Evolutionary conservation across 2,329 filamentous ascomycete genomes (phyloP).

Genomic region (Paraphoma sp.): DNA sequence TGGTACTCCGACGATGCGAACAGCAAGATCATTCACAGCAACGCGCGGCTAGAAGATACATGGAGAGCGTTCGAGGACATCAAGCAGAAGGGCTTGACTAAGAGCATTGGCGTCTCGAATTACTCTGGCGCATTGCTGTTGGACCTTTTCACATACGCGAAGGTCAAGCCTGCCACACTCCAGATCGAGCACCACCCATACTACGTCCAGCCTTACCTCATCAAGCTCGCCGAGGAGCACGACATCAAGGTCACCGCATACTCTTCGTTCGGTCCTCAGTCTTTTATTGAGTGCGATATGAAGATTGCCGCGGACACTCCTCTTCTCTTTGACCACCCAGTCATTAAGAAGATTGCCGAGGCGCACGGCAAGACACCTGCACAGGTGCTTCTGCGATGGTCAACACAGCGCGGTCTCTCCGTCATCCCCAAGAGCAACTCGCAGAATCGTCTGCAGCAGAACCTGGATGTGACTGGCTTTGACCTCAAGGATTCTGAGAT

Average conservation of each 20-base stretch:
- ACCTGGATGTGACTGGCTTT: constrained; percentile 41
- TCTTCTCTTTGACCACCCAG: constrained; percentile 51
- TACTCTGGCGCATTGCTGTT: constrained; percentile 54
- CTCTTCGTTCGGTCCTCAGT: constrained; percentile 56
- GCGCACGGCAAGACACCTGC: constrained; percentile 71
- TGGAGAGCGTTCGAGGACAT: constrained; percentile 52
- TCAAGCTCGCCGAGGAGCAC: constrained; percentile 43
- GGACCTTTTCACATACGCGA: constrained; percentile 61
- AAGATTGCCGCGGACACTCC: constrained; percentile 39
- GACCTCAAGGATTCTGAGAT: constrained; percentile 39
- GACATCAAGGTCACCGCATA: constrained; percentile 45
- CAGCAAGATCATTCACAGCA: constrained; percentile 47
- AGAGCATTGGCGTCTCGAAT: constrained; percentile 48
- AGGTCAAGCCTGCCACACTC: constrained; percentile 42
- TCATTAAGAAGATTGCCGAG: constrained; percentile 71
- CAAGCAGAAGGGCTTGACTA: constrained; percentile 41
- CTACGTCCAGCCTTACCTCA: constrained; percentile 42
- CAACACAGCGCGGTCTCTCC: constrained; percentile 70
- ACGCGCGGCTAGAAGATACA: constrained; percentile 42
- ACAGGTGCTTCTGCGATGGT: constrained; percentile 86
- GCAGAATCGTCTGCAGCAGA: constrained; percentile 37
- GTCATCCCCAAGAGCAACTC: constrained; percentile 48
- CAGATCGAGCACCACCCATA: constrained; percentile 50
- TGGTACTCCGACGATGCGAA: constrained; percentile 43
- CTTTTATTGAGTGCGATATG: constrained; percentile 46